These are phyloP conservation scores for Albizia julibrissin DNA, from an alignment of 306 rosid species.

Conservation along the genomic window DNA sequence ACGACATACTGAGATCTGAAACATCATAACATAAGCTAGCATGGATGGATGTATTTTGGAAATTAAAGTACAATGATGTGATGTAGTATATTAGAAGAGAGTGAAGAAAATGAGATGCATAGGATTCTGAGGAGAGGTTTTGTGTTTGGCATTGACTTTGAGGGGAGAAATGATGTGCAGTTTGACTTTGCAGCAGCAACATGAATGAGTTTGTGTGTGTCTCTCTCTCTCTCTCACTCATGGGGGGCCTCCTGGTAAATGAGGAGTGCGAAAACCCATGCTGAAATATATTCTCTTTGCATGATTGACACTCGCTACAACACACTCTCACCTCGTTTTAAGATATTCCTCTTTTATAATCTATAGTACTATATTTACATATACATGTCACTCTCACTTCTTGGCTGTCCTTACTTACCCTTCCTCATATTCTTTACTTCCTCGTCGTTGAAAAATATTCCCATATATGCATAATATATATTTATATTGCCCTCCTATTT, in stretches of 20 bases:
- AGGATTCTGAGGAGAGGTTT: not conserved
- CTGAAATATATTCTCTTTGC: not conserved
- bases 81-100: not conserved
- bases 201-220: too few relatives aligned
- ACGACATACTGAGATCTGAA: not conserved
- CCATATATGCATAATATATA: not conserved
- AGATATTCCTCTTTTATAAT: too few relatives aligned
- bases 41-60: not conserved
- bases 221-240: not conserved
- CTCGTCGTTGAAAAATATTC: not conserved
- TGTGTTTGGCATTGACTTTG: conserved; percentile 11
- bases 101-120: not conserved
- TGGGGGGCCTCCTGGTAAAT: not conserved
- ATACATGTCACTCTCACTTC: not conserved
- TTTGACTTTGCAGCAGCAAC: not conserved
- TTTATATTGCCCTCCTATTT: not conserved
- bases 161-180: not conserved
- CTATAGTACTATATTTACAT: not conserved
- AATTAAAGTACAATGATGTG: not conserved
- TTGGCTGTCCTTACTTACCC: not conserved
- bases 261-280: not conserved
- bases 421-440: not conserved
- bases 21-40: not conserved
- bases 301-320: not conserved
- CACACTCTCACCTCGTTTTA: not conserved